Conservation (phyloP, 768 basidiomycete genomes). For the Cyclocybe aegerita region DNA sequence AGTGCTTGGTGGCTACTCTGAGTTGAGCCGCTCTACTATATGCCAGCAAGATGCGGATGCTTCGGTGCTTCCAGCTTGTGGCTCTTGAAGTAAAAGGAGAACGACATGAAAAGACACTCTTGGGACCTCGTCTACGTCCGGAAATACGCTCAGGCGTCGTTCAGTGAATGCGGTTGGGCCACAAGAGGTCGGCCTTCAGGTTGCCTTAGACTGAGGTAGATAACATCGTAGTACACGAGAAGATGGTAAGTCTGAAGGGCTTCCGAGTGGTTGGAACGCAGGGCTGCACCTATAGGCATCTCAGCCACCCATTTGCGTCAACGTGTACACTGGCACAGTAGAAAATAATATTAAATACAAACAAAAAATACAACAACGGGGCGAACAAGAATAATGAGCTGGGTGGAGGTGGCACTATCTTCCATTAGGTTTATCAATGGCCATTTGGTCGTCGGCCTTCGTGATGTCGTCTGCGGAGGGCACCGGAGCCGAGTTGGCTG, state of each 20-base stretch:
- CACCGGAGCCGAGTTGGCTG: conserved; percentile 26
- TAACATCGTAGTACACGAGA: conserved; percentile 15
- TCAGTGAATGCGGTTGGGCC: conserved; percentile 17
- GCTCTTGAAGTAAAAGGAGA: conserved; percentile 53
- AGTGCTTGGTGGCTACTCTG: too few species aligned
- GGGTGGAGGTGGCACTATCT: too few species aligned
- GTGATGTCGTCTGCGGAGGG: conserved; percentile 27
- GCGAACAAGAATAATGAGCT: too few species aligned
- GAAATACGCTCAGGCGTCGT: conserved; percentile 18
- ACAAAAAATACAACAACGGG: too few species aligned
- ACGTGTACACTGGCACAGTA: too few species aligned
- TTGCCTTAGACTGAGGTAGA: too few species aligned
- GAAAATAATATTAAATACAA: too few species aligned
- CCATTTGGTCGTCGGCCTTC: conserved; percentile 19
- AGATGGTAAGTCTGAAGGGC: conserved; percentile 49
- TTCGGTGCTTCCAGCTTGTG: conserved; percentile 59
- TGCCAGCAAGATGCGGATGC: too few species aligned
- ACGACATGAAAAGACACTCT: conserved; percentile 50
- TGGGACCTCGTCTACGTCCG: conserved; percentile 67
- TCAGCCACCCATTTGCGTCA: too few species aligned
- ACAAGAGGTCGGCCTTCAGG: not conserved
- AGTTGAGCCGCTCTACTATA: too few species aligned
- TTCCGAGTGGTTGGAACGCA: conserved; percentile 13
- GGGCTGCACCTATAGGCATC: too few species aligned
- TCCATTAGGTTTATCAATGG: conserved; percentile 3